Base-by-base conservation (phyloP, 2,329 filamentous ascomycete genomes). In the Ciborinia camelliae region DNA sequence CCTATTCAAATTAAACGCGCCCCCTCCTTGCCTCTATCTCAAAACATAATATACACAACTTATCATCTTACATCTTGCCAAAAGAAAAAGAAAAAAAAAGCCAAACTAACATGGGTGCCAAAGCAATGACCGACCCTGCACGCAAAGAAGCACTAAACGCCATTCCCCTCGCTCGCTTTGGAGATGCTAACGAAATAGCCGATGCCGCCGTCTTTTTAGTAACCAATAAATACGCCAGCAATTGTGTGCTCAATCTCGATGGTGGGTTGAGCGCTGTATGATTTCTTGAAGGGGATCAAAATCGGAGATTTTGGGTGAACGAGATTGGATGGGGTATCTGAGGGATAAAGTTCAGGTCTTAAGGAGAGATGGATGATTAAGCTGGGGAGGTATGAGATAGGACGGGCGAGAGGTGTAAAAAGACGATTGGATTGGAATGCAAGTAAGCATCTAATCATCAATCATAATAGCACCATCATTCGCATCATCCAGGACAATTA, bases 221-320 rank as follows among this genome's bases (percentile, higher is more conserved):
- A 37, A 82, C 82, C 54, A 96, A 95, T 76, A 79, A 84, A 68
- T 97, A 94, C 77, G 90, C 91, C 64, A 94, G 94, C 75, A 96
- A 96, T 70, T 95, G 91, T 75, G 82, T 93, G 59, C 81, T 97
- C 60, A 95, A 93, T 75, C 81, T 97, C 35, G 92, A 96, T 76
- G 92, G 92, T 20, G 92, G 92, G 1, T 76, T 96, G 70, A 92
- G 90, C 75, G 90, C 90, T 59, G 71, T 78, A 60, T 90, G 75
- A 81, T 62, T 20, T 15, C 45, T 10, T 26, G 15, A 14, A 18
- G 6, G 15, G 6, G 47, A 47, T 47, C 26, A 10, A 59, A 47
- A 47, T 18, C 9, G n/a, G n/a, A n/a, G n/a, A 20, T 47, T 20
- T 14, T 37, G 4, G 30, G 28, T 59, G 18, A n/a, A 59, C 9